Evolutionary conservation across 768 basidiomycete genomes (phyloP).

Genomic region (Leccinellum rugosiceps): DNA sequence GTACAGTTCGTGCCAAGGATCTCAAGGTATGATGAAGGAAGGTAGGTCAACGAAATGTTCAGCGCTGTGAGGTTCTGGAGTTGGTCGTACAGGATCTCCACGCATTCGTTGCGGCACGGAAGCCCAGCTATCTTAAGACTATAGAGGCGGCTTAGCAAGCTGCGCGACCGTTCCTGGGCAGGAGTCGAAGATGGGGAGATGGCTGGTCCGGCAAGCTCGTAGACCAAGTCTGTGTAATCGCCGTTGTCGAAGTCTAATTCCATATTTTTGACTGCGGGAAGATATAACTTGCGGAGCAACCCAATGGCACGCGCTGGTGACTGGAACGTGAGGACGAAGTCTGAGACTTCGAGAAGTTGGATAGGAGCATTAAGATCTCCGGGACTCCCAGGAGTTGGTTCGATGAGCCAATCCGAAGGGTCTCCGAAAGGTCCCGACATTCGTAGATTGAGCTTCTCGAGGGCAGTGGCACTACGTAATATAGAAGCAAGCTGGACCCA

Average conservation of each 20-base stretch:
- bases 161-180: conserved; percentile 34
- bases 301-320: conserved; percentile 39
- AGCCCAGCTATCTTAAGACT: conserved; percentile 52
- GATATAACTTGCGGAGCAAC: conserved; percentile 24
- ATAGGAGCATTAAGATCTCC: conserved; percentile 31
- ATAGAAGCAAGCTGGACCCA: conserved; percentile 52
- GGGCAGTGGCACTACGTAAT: conserved; percentile 49
- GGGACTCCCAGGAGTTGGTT: conserved; percentile 13
- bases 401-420: conserved; percentile 35
- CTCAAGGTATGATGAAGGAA: conserved; percentile 28
- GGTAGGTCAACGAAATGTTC: conserved; percentile 35
- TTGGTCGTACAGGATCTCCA: conserved; percentile 43
- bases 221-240: conserved; percentile 51
- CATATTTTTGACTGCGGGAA: conserved; percentile 37
- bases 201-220: conserved; percentile 34
- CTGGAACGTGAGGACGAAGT: conserved; percentile 50
- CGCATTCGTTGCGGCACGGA: conserved; percentile 36
- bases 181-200: conserved; percentile 29
- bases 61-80: conserved; percentile 47
- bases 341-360: conserved; percentile 24
- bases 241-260: conserved; percentile 53
- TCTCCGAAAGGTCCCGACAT: conserved; percentile 54
- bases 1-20: conserved; percentile 8
- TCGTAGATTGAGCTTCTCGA: conserved; percentile 50
- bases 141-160: conserved; percentile 43